A percentile compares a stretch with the other conserved stretches of the same genome.
These are phyloP conservation scores for Coleophoma crateriformis DNA, from an alignment of 2,329 filamentous ascomycete genomes.

Conservation along the genomic window DNA sequence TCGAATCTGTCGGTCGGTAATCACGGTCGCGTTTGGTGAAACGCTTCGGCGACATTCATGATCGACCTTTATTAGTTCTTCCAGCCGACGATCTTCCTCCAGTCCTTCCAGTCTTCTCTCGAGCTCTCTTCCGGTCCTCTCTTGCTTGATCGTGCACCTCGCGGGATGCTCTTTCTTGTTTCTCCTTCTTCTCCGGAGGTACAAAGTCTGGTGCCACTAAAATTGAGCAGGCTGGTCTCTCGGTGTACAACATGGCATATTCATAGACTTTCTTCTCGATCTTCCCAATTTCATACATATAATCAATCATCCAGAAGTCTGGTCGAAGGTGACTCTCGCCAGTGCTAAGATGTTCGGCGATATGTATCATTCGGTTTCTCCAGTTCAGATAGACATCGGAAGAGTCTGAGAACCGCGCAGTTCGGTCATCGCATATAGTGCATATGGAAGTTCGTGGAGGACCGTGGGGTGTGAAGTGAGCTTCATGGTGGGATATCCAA, in stretches of 20 bases:
- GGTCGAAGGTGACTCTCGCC: constrained; percentile 23
- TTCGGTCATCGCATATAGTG: constrained; percentile 41
- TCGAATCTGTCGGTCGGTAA: too few species aligned
- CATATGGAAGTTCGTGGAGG: constrained; percentile 34
- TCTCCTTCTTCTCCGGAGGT: too few species aligned
- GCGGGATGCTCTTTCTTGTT: too few species aligned
- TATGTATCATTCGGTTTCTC: constrained; percentile 41
- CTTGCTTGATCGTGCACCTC: too few species aligned
- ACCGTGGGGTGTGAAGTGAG: constrained; percentile 27
- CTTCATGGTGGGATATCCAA: constrained; percentile 42
- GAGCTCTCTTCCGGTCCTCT: too few species aligned
- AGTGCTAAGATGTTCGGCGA: constrained; percentile 34
- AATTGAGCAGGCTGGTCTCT: constrained; percentile 8
- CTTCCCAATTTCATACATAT: constrained; percentile 25
- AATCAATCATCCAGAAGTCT: constrained; percentile 35
- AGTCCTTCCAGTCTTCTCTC: too few species aligned
- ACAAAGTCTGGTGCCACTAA: too few species aligned
- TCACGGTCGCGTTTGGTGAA: too few species aligned
- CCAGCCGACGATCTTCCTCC: too few species aligned
- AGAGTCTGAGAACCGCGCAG: constrained; percentile 4
- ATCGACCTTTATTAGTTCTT: too few species aligned
- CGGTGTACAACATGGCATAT: constrained; percentile 6
- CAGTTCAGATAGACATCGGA: constrained; percentile 12
- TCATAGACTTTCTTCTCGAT: constrained; percentile 21
- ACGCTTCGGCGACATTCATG: too few species aligned